These are phyloP conservation scores for Cokeromyces recurvatus DNA, from an alignment of 371 early-diverging fungal genomes.

Conservation along the genomic window DNA sequence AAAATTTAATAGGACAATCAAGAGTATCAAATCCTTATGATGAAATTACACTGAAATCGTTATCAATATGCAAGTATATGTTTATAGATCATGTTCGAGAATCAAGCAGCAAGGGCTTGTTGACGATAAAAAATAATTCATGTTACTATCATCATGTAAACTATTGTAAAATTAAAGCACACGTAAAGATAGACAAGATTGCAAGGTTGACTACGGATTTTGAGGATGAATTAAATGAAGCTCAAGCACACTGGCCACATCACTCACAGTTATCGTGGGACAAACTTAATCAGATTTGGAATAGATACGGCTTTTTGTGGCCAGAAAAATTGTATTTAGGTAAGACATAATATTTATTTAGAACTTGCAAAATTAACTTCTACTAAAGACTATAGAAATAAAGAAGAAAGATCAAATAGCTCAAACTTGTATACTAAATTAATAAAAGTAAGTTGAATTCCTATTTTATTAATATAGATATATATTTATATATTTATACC, in stretches of 20 bases:
- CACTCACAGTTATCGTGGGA: constrained; percentile 10
- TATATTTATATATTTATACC: no score
- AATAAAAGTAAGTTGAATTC: background rate
- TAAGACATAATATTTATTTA: background rate
- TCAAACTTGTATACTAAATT: background rate
- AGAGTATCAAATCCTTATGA: constrained; percentile 2
- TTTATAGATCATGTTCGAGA: background rate
- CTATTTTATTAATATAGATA: no score
- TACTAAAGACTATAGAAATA: no score
- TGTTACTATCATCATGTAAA: background rate
- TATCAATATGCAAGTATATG: constrained; percentile 1
- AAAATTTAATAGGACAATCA: constrained; percentile 5
- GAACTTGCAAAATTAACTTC: no score
- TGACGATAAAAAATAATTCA: no score
- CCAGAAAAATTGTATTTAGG: constrained; percentile 8
- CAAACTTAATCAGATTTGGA: constrained; percentile 6
- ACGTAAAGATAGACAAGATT: background rate
- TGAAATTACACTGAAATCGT: constrained; percentile 1
- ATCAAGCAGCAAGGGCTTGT: background rate
- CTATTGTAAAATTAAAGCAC: background rate
- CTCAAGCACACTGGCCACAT: constrained; percentile 9
- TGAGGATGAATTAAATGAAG: constrained; percentile 1
- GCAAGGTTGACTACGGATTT: constrained; percentile 10
- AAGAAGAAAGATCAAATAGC: no score
- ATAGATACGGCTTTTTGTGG: constrained; percentile 13